Evolutionary conservation across 2,329 filamentous ascomycete genomes (phyloP), one percentile per base, ranked within the genome.

Genomic region (Exophiala mesophila): DNA sequence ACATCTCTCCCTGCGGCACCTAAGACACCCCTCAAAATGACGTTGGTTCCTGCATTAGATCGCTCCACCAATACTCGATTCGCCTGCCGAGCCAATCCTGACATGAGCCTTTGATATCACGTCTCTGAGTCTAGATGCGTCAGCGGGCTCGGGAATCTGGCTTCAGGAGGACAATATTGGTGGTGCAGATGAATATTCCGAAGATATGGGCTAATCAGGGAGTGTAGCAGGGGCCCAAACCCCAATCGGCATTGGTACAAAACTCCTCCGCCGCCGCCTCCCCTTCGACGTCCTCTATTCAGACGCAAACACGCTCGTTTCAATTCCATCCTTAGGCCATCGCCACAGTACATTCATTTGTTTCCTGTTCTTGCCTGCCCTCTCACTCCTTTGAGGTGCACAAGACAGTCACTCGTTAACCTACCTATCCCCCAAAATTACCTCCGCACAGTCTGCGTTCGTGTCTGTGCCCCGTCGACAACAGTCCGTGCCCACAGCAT

Each of bases 381-480:
- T 45, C 43, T 45, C 48, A 48, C 45, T 51, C 48, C 20, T 45
- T 51, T 39, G 48, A 48, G 45, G 37, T 35, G 48, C 39, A 30
- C 34, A 36, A 41, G 45, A 44, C 36, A 48, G 39, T 40, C 46
- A 17, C 32, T 49, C 46, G 33, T 49, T 49, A 17, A 34, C 30
- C 37, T 17, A n/a, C n/a, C n/a, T n/a, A n/a, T n/a, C n/a, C n/a
- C n/a, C n/a, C n/a, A n/a, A n/a, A n/a, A 18, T 5, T 34, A 38
- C 29, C 41, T 13, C 36, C 35, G 48, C 48, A 51, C 45, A 43
- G 48, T 51, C 48, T 32, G 48, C 41, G 48, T 48, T 45, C 36
- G 48, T 44, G 48, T 48, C 48, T 36, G 48, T 48, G 48, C 41
- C 16, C 20, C 32, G 43, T 36, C 13, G 23, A 42, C 37, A 30